Percentiles rank a stretch among this genome's conserved stretches.
These are phyloP conservation scores for Sonneratia alba DNA, from an alignment of 345 rosid species.

Conservation along the genomic window DNA sequence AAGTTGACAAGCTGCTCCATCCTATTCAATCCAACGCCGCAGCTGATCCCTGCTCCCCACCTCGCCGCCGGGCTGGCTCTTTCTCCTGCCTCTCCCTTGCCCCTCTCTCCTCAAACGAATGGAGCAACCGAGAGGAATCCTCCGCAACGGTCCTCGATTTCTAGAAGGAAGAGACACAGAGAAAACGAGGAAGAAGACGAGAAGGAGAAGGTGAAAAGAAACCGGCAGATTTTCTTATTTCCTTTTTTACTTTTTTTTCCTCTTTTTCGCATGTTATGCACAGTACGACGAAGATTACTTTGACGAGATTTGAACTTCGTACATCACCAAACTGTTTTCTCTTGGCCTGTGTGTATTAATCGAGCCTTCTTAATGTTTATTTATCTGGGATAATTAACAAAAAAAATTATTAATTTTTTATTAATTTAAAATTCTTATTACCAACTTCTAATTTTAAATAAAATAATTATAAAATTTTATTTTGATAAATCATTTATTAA, in stretches of 20 bases:
- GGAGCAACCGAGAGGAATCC: background rate
- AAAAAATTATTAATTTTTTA: too few species aligned
- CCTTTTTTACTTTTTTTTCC: background rate
- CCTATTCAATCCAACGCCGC: slow-evolving; percentile 11
- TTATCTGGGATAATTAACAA: too few species aligned
- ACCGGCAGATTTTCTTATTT: background rate
- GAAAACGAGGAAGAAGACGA: background rate
- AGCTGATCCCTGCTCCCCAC: background rate
- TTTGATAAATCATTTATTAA: too few species aligned
- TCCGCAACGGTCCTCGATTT: background rate
- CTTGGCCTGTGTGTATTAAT: too few species aligned
- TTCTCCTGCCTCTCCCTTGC: background rate
- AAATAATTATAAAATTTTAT: too few species aligned
- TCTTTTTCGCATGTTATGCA: too few species aligned
- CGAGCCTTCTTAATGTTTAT: too few species aligned
- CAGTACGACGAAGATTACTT: too few species aligned
- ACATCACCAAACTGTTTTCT: too few species aligned
- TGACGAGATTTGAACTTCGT: too few species aligned
- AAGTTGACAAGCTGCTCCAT: slow-evolving; percentile 91
- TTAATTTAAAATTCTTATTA: too few species aligned
- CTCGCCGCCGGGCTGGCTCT: background rate
- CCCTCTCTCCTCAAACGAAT: background rate
- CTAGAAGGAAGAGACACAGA: background rate
- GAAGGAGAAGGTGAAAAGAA: background rate
- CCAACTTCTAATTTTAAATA: too few species aligned